Percentiles rank a stretch among this genome's conserved stretches.
phyloP scores from a whole-genome alignment of 2,329 filamentous ascomycete genomes.

The Ophiostoma novo-ulmi region DNA sequence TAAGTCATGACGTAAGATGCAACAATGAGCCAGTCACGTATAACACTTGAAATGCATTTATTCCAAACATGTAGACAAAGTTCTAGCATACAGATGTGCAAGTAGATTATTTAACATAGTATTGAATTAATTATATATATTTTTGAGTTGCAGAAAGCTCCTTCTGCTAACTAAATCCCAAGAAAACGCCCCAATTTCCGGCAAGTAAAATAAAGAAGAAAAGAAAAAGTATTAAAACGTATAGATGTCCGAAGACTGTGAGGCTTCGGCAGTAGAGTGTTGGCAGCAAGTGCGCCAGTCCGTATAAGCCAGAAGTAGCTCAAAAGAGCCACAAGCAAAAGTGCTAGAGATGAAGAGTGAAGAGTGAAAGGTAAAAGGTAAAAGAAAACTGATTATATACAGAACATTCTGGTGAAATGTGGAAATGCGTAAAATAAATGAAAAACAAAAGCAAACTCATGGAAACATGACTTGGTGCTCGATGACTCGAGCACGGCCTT shows the following conservation, averaged over 20 bases:
- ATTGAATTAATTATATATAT: neutral
- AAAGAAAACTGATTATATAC: slow-evolving; percentile 18
- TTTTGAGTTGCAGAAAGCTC: neutral
- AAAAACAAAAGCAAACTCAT: slow-evolving; percentile 10
- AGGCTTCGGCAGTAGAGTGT: neutral
- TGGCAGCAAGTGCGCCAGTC: neutral
- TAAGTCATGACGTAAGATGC: neutral
- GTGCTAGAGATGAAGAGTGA: neutral
- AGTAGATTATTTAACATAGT: neutral
- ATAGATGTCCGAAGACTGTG: neutral
- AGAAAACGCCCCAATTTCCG: slow-evolving; percentile 20
- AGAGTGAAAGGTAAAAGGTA: neutral
- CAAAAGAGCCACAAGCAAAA: neutral
- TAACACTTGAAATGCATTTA: neutral
- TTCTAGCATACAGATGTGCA: neutral
- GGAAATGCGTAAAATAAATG: neutral
- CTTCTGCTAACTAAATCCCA: slow-evolving; percentile 15
- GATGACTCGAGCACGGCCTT: slow-evolving; percentile 9
- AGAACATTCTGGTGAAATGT: slow-evolving; percentile 17
- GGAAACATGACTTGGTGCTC: slow-evolving; percentile 10
- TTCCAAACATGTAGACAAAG: neutral
- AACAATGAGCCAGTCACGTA: neutral
- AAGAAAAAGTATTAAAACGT: slow-evolving; percentile 13
- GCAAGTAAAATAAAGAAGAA: neutral
- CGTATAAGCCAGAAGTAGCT: neutral